Percentiles rank a stretch among this genome's conserved stretches.
Conservation (phyloP, 2,329 filamentous ascomycete genomes). For the Mycogone perniciosa region DNA sequence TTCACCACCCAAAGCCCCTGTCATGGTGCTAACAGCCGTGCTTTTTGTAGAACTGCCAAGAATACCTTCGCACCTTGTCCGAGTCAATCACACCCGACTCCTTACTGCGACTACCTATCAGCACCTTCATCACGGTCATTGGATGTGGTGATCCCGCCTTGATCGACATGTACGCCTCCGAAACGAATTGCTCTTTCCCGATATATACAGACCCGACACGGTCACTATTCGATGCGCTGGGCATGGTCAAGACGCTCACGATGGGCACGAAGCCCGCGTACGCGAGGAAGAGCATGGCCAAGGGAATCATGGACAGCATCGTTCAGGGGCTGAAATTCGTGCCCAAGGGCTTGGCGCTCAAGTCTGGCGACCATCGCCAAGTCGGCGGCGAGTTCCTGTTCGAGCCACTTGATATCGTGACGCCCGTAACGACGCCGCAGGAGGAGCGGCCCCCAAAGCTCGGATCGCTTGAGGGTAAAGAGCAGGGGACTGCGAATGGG, state of each 20-base stretch:
- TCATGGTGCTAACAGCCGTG: conserved; percentile 13
- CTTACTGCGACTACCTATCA: conserved; percentile 45
- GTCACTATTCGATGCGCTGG: conserved; percentile 59
- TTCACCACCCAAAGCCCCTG: background rate
- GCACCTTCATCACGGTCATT: conserved; percentile 61
- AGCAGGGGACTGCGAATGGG: conserved; percentile 13
- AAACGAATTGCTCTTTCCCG: conserved; percentile 62
- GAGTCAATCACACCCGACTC: conserved; percentile 47
- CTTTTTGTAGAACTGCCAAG: conserved; percentile 60
- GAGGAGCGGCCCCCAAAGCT: conserved; percentile 24
- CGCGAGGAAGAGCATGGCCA: conserved; percentile 49
- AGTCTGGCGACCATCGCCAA: conserved; percentile 60
- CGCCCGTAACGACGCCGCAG: conserved; percentile 39
- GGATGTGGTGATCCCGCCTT: conserved; percentile 65
- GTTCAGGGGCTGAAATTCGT: conserved; percentile 55
- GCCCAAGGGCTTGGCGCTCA: conserved; percentile 50
- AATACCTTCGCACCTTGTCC: conserved; percentile 60
- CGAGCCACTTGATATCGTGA: conserved; percentile 44
- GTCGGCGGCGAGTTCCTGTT: conserved; percentile 78
- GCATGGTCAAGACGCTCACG: conserved; percentile 59
- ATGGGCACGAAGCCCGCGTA: conserved; percentile 59
- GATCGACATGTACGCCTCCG: conserved; percentile 58
- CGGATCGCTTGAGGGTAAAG: conserved; percentile 17
- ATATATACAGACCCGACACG: conserved; percentile 70
- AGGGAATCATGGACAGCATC: conserved; percentile 45